phyloP scores from a whole-genome alignment of 2,329 filamentous ascomycete genomes.

The Colletotrichum salicis region DNA sequence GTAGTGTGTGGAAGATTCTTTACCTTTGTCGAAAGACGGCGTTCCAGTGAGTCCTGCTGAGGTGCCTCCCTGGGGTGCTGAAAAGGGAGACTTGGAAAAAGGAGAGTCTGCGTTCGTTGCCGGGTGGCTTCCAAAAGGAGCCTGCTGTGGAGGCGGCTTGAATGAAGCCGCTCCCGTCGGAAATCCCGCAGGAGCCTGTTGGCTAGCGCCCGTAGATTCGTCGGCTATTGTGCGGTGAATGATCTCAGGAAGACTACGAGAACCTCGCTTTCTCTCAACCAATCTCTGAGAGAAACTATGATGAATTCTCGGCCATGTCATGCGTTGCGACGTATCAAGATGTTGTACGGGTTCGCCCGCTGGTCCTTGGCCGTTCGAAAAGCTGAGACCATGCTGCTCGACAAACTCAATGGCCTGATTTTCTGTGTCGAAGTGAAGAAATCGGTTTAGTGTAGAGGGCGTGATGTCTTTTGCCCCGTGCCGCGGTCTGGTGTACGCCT shows the following conservation, averaged over 20 bases:
- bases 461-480: slow-evolving; percentile 70
- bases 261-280: slow-evolving; percentile 70
- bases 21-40: slow-evolving; percentile 24
- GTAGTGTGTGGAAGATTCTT: slow-evolving; percentile 16
- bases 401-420: slow-evolving; percentile 74
- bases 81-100: slow-evolving; percentile 15
- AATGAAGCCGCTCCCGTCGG: slow-evolving; percentile 23
- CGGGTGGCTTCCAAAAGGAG: slow-evolving; percentile 7
- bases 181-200: slow-evolving; percentile 2
- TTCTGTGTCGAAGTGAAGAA: slow-evolving; percentile 74
- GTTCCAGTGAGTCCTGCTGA: slow-evolving; percentile 14
- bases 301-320: slow-evolving; percentile 61
- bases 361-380: slow-evolving; percentile 51
- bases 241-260: slow-evolving; percentile 61
- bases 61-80: background rate
- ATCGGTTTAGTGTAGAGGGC: slow-evolving; percentile 63
- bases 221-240: slow-evolving; percentile 67
- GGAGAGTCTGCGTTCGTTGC: background rate
- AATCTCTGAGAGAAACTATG: slow-evolving; percentile 66
- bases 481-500: slow-evolving; percentile 65
- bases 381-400: slow-evolving; percentile 65
- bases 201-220: slow-evolving; percentile 38
- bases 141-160: background rate
- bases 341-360: slow-evolving; percentile 48
- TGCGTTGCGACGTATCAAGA: slow-evolving; percentile 53